Percentiles rank a stretch among this genome's conserved stretches.
These are phyloP conservation scores for Solanum pimpinellifolium DNA, from an alignment of 257 asterid species.

Conservation along the genomic window DNA sequence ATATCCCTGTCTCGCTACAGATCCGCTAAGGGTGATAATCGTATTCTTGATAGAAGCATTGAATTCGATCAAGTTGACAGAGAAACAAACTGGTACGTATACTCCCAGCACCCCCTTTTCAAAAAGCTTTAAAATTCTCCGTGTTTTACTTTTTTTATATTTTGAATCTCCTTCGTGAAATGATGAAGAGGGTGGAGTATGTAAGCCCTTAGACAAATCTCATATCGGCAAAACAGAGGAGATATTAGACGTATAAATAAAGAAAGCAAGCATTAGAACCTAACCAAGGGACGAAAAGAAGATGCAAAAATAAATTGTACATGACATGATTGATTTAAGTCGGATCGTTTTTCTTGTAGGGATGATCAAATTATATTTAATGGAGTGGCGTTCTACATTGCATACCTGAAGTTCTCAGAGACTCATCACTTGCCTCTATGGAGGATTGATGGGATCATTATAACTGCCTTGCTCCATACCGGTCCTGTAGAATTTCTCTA, in stretches of 20 bases:
- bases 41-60: conserved; percentile 47
- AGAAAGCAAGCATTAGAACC: no score
- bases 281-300: no score
- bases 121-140: neutral
- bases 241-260: no score
- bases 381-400: conserved; percentile 34
- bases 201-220: no score
- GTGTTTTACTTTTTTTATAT: no score
- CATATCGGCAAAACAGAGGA: no score
- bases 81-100: conserved; percentile 48
- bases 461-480: conserved; percentile 34
- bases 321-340: neutral
- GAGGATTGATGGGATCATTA: conserved; percentile 47
- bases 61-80: conserved; percentile 79
- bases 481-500: conserved; percentile 70
- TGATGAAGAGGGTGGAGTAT: no score
- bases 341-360: conserved; percentile 23
- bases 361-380: conserved; percentile 62
- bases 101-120: neutral
- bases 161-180: no score
- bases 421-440: conserved; percentile 39
- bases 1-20: conserved; percentile 53
- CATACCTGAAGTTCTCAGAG: neutral
- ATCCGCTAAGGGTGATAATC: conserved; percentile 46
- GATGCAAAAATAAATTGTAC: neutral